phyloP scores from a whole-genome alignment of 78 protist species.

The Speleostelium caveatum region DNA sequence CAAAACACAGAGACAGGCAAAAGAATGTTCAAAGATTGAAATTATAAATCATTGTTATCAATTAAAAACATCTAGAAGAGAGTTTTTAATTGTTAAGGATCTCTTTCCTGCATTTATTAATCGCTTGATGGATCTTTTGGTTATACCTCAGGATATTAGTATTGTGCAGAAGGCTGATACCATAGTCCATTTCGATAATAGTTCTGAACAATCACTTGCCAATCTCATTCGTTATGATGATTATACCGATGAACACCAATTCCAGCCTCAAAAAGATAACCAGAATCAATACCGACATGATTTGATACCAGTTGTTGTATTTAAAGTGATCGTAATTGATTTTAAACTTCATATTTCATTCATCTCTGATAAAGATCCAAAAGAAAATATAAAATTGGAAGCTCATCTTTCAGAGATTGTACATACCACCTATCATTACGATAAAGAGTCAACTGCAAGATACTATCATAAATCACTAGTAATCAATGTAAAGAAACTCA shows the following conservation, averaged over 20 bases:
- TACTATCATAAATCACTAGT: conserved; percentile 16
- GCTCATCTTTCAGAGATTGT: conserved; percentile 22
- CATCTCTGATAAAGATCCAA: not conserved
- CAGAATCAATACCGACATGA: not conserved
- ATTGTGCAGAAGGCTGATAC: not conserved
- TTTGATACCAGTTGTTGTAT: not conserved
- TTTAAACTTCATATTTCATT: not conserved
- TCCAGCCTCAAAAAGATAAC: not conserved
- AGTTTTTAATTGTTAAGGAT: conserved; percentile 4
- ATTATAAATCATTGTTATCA: conserved; percentile 26
- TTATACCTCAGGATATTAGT: not conserved
- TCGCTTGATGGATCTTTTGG: not conserved
- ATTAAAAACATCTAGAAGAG: not conserved
- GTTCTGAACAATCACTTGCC: not conserved
- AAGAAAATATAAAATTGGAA: conserved; percentile 4
- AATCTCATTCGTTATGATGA: conserved; percentile 7
- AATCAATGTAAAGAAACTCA: not conserved
- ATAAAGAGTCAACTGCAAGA: not conserved
- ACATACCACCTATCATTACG: conserved; percentile 1
- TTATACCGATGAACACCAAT: not conserved
- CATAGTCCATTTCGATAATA: not conserved
- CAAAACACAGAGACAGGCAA: not conserved
- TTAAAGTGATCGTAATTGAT: not conserved
- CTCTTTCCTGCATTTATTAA: conserved; percentile 6
- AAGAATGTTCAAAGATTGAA: conserved; percentile 33